Conservation (phyloP, 371 early-diverging fungal genomes). For the Apophysomyces elegans region DNA sequence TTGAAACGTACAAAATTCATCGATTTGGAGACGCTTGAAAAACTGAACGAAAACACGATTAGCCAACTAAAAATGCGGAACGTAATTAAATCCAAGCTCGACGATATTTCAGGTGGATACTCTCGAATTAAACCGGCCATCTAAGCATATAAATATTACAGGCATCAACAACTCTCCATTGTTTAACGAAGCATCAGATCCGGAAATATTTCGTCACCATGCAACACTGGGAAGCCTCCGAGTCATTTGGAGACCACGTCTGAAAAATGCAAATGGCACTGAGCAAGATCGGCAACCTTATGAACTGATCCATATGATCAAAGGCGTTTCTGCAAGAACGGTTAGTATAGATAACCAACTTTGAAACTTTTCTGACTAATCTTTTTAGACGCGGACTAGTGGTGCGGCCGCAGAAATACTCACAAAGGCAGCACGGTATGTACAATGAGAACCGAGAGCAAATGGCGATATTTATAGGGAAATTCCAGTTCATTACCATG, state of each 20-base stretch:
- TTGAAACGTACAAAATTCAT: conserved; percentile 34
- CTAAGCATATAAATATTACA: neutral
- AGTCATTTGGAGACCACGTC: conserved; percentile 63
- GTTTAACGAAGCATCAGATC: conserved; percentile 56
- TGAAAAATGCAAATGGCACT: conserved; percentile 25
- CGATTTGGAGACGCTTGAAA: conserved; percentile 46
- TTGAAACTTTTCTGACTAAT: neutral
- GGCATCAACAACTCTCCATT: conserved; percentile 49
- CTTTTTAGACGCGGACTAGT: conserved; percentile 33
- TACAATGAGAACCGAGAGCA: neutral
- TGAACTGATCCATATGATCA: conserved; percentile 41
- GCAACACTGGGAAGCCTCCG: conserved; percentile 61
- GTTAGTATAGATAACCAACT: conserved; percentile 8
- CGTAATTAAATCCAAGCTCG: conserved; percentile 65
- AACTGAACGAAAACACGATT: conserved; percentile 41
- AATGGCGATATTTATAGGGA: neutral
- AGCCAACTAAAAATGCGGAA: conserved; percentile 57
- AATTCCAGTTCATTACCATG: conserved; percentile 27
- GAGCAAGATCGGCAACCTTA: conserved; percentile 27
- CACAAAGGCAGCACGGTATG: conserved; percentile 45
- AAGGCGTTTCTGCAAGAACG: conserved; percentile 39
- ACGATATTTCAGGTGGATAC: conserved; percentile 60
- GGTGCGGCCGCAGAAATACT: conserved; percentile 51
- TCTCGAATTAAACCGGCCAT: too few species aligned
- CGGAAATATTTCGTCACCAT: conserved; percentile 64